A percentile compares a stretch with the other conserved stretches of the same genome.
These are phyloP conservation scores for Cytospora paraplurivora DNA, from an alignment of 2,329 filamentous ascomycete species.

Conservation along the genomic window DNA sequence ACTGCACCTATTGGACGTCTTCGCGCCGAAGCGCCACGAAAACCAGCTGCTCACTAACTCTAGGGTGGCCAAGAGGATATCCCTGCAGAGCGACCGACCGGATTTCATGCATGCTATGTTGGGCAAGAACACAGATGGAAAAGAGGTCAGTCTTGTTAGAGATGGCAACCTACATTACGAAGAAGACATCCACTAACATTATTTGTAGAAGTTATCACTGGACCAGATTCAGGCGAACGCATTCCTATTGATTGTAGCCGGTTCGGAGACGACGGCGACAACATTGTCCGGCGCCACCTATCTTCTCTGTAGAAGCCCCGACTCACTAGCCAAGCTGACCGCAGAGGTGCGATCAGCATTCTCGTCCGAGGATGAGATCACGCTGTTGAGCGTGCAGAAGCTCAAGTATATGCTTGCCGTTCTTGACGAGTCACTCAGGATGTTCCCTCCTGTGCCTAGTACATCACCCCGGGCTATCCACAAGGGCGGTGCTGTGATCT, in stretches of 20 bases:
- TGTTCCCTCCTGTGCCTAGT: conserved; percentile 35
- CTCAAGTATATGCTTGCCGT: conserved; percentile 38
- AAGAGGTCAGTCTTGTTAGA: conserved; percentile 9
- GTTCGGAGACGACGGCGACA: conserved; percentile 54
- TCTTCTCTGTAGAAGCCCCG: conserved; percentile 42
- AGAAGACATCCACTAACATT: neutral
- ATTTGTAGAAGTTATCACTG: conserved; percentile 15
- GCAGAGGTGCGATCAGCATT: conserved; percentile 45
- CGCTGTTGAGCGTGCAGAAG: conserved; percentile 30
- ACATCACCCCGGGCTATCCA: conserved; percentile 31
- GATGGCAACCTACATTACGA: too few relatives aligned
- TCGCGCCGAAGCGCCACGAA: neutral
- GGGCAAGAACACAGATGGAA: neutral
- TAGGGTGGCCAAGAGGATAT: conserved; percentile 10
- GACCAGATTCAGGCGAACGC: conserved; percentile 30
- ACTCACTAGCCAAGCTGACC: conserved; percentile 40
- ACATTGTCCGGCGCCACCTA: conserved; percentile 42
- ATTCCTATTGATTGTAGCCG: conserved; percentile 43
- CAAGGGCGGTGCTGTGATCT: conserved; percentile 37
- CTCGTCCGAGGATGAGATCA: conserved; percentile 37
- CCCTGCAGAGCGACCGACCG: conserved; percentile 5
- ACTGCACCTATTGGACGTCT: neutral
- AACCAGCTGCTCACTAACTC: neutral
- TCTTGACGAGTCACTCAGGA: conserved; percentile 37
- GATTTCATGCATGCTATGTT: conserved; percentile 25